Base-by-base conservation (phyloP, 768 basidiomycete genomes). In the Trametes maxima region DNA sequence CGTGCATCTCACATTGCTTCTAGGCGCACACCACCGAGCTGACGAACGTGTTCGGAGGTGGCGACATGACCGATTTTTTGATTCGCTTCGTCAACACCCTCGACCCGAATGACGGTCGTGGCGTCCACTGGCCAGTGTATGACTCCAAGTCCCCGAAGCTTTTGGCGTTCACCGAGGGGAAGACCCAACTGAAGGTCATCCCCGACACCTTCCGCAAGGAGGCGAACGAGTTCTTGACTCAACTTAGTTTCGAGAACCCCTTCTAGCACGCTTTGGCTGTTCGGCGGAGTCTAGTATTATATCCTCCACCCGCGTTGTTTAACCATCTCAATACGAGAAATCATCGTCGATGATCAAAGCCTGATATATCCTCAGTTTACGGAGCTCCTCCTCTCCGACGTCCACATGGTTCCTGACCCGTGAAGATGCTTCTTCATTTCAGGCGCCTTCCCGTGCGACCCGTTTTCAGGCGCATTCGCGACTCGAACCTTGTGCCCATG, bases 41-140 rank as follows among this genome's bases (percentile, higher is more conserved):
- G 3, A 55, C 73, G 10, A 76, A 79, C 28, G 66, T 80, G n/a
- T 84, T 78, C 53, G 73, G 71, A 1, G 76, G 72, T 1, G 75
- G 74, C 16, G 79, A 82, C 57, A 70, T 83, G 67, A 69, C 77
- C 10, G 78, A 82, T 65, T 77, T 79, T 64, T 71, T 83, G 13
- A 75, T 82, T 48, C 73, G 76, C 40, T 81, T 81, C 57, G 76
- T 72, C 22, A 68, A 64, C 47, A 76, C 65, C 5, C 75, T 79
- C 40, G 67, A 82, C 65, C 81, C 77, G 1, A 84, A 85, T 57
- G 74, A 39, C 14, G 50, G 57, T 2, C 68, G 67, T 2, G 75
- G 74, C 12, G 50, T 77, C 19, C 69, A 70, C n/a, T 85, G 82
- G 83, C 82, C 83, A 0, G 72, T 73, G 46, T 84, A 82, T 54